Evolutionary conservation across 176 grass and related monocot genomes (phyloP), one percentile per base, ranked within the genome.

Genomic region (Themeda triandra): DNA sequence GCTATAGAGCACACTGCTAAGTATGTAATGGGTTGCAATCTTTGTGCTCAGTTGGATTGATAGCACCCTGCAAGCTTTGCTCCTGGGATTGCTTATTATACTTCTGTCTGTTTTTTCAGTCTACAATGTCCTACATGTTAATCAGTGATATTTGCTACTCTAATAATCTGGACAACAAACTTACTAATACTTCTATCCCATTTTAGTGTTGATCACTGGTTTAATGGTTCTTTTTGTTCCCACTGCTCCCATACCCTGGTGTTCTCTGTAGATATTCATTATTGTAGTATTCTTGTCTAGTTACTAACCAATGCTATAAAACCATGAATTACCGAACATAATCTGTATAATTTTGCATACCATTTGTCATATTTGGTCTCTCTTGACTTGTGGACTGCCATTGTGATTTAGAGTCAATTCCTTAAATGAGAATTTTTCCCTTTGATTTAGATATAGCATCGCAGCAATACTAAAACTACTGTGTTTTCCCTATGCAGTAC

Each of bases 401-500:
- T 75, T 81, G 18, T 18, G 25, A 62, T 62, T 62, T 12, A 60
- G 56, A 9, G 56, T 25, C 56, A 12, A 25, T 25, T 60, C 3
- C 10, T 60, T 62, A 27, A 24, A 62, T 62, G 58, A 62, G n/a
- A 25, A 4, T 5, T 25, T 23, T 56, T 10, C 53, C n/a, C n/a
- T 32, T 46, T 51, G 6, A 46, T 49, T 86, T 21, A 40, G 32
- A 14, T 68, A 28, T 60, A 65, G 69, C 45, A 1, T 70, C 1
- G 2, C 2, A 29, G 35, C 1, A 77, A 30, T 42, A 53, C 4
- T 41, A 14, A 14, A 6, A 70, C 15, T 41, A 40, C 27, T 73
- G 0, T 46, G 10, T 58, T 85, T 36, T 37, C 49, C 13, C 46
- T 29, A 10, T 81, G 63, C 91, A 99, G 97, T 96, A 99, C 69